Evolutionary conservation across 495 filamentous ascomycete species (phyloP).

Genomic region (Aspergillus biplanus): DNA sequence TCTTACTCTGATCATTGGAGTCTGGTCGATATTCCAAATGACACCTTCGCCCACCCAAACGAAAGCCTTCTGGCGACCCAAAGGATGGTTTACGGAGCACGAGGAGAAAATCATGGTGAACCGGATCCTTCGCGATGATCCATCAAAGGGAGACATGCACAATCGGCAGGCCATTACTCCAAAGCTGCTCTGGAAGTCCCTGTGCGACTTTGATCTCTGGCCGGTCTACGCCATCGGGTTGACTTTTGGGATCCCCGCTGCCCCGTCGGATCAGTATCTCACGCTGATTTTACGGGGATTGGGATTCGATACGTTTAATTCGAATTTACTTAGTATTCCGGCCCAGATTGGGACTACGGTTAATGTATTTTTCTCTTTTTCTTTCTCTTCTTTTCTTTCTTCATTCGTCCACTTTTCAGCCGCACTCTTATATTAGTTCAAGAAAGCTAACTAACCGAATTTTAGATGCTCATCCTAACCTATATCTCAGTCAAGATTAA

Average conservation of each 20-base stretch:
- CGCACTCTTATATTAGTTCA: no score
- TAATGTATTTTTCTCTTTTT: constrained; percentile 43
- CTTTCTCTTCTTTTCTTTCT: no score
- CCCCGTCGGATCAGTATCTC: constrained; percentile 56
- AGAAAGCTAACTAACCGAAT: no score
- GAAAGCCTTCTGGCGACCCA: constrained; percentile 61
- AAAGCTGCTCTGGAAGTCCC: constrained; percentile 52
- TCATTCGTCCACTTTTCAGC: no score
- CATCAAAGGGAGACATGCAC: constrained; percentile 63
- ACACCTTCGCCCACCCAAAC: constrained; percentile 58
- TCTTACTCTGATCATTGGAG: constrained; percentile 54
- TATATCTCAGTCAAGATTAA: constrained; percentile 6
- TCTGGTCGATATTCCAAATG: constrained; percentile 53
- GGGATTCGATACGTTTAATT: constrained; percentile 64
- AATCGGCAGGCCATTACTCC: constrained; percentile 59
- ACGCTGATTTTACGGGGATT: constrained; percentile 61
- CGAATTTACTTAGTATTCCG: constrained; percentile 58
- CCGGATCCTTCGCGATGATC: constrained; percentile 70
- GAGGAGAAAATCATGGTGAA: constrained; percentile 75
- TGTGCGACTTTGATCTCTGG: constrained; percentile 70
- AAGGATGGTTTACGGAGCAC: constrained; percentile 67
- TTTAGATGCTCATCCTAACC: no score
- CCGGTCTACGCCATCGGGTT: constrained; percentile 65
- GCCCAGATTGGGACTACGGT: constrained; percentile 47
- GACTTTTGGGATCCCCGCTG: constrained; percentile 51